Percentiles rank a stretch among this genome's conserved stretches.
Evolutionary conservation across 1,284 basidiomycete genomes (phyloP).

Genomic region (Marasmius oreades): DNA sequence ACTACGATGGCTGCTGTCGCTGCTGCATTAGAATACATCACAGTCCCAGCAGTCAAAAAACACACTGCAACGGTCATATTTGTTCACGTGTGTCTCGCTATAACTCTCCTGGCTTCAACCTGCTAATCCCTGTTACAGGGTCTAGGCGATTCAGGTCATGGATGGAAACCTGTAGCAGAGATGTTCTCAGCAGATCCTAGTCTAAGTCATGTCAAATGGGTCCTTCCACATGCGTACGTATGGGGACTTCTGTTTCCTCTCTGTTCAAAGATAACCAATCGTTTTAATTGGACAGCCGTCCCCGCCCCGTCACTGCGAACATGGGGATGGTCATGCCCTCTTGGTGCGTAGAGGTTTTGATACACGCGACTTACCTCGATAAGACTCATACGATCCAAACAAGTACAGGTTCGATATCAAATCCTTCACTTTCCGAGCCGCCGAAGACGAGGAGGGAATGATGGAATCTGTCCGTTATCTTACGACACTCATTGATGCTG

Average conservation of each 20-base stretch:
- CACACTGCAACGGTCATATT: slow-evolving; percentile 90
- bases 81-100: slow-evolving; percentile 62
- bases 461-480: slow-evolving; percentile 58
- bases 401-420: slow-evolving; percentile 76
- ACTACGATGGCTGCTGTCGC: slow-evolving; percentile 28
- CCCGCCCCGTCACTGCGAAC: slow-evolving; percentile 64
- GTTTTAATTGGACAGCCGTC: slow-evolving; percentile 37
- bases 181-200: slow-evolving; percentile 45
- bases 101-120: neutral
- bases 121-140: slow-evolving; percentile 41
- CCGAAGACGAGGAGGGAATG: slow-evolving; percentile 77
- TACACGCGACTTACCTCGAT: slow-evolving; percentile 1
- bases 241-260: slow-evolving; percentile 5
- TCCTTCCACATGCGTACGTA: slow-evolving; percentile 73
- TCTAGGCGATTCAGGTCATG: slow-evolving; percentile 70
- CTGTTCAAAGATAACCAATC: slow-evolving; percentile 7
- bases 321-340: slow-evolving; percentile 66
- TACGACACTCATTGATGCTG: slow-evolving; percentile 68
- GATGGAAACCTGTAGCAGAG: slow-evolving; percentile 77
- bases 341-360: slow-evolving; percentile 44
- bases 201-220: slow-evolving; percentile 79
- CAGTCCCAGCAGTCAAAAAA: slow-evolving; percentile 49
- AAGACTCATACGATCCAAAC: neutral
- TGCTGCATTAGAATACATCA: slow-evolving; percentile 43
- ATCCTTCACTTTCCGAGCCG: slow-evolving; percentile 51